These are phyloP conservation scores for Stromatinia cepivora DNA, from an alignment of 2,329 filamentous ascomycete genomes.

Conservation along the genomic window DNA sequence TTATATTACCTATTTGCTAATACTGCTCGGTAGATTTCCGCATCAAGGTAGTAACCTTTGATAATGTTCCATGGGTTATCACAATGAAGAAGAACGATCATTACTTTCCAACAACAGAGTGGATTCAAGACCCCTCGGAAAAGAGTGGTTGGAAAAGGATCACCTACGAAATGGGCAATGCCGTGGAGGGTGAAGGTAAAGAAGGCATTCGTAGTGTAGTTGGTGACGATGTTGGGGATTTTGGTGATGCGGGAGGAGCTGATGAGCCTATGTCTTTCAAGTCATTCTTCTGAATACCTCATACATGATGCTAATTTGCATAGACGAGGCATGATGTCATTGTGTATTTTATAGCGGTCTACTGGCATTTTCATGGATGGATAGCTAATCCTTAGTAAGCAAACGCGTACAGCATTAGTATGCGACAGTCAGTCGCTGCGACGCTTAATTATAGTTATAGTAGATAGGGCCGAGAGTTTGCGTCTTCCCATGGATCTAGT, in stretches of 20 bases:
- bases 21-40: conserved; percentile 68
- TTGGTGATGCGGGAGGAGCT: conserved; percentile 27
- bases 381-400: background rate
- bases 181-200: conserved; percentile 54
- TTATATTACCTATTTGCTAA: conserved; percentile 22
- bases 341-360: conserved; percentile 10
- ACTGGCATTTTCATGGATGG: background rate
- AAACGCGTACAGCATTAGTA: background rate
- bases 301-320: background rate
- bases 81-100: conserved; percentile 99
- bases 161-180: conserved; percentile 59
- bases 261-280: conserved; percentile 11
- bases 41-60: conserved; percentile 94
- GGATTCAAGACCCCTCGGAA: conserved; percentile 62
- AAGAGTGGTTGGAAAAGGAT: conserved; percentile 63
- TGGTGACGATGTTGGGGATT: conserved; percentile 37
- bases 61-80: conserved; percentile 98
- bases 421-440: background rate
- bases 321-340: background rate
- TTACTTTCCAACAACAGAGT: conserved; percentile 76
- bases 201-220: conserved; percentile 39
- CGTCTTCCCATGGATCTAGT: background rate
- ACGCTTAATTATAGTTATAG: background rate
- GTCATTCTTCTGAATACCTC: background rate
- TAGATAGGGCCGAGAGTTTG: background rate